Conservation (phyloP, 75 land plant species). For the Larix kaempferi region DNA sequence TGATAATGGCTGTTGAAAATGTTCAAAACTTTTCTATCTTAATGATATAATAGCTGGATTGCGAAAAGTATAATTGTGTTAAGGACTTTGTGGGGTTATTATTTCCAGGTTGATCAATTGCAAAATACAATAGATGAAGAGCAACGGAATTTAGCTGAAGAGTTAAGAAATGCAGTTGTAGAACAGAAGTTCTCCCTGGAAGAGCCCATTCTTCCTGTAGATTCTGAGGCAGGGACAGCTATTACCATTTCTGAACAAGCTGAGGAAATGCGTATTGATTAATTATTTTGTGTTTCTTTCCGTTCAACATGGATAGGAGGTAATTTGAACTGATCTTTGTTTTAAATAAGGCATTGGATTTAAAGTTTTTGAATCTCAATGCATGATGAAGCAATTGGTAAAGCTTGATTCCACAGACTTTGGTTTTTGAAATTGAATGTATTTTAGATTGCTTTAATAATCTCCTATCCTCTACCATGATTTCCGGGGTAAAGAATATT, state of each 20-base stretch:
- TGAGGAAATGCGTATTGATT: conserved; percentile 9
- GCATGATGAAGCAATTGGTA: no score
- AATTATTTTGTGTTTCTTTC: background rate
- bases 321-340: no score
- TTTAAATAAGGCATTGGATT: no score
- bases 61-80: background rate
- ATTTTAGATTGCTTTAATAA: no score
- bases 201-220: conserved; percentile 19
- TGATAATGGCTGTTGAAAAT: conserved; percentile 1
- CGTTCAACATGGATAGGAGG: no score
- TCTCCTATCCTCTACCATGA: no score
- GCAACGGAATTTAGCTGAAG: conserved; percentile 66
- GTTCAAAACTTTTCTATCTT: background rate
- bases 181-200: conserved; percentile 44
- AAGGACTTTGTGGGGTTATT: background rate
- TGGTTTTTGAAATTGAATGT: no score
- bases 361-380: no score
- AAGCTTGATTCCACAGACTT: no score
- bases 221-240: conserved; percentile 1
- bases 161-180: conserved; percentile 38
- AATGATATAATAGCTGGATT: background rate
- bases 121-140: conserved; percentile 96
- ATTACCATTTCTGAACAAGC: conserved; percentile 1
- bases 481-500: no score
- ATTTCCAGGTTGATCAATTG: conserved; percentile 84